Conservation (phyloP, 495 filamentous ascomycete species). For the Penicillium soppii region DNA sequence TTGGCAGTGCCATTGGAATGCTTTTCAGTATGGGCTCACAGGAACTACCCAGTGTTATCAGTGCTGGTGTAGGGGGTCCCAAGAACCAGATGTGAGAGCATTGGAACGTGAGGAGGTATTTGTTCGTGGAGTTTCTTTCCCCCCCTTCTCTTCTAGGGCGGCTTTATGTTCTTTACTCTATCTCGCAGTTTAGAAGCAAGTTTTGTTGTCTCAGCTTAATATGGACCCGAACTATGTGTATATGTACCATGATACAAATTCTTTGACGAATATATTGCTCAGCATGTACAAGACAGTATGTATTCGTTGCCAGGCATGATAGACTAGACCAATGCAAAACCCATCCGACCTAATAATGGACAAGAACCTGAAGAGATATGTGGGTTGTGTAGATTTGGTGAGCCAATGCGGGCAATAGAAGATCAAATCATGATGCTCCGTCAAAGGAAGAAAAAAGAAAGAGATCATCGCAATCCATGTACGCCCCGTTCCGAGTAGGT, state of each 20-base stretch:
- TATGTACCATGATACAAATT: neutral
- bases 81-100: constrained; percentile 39
- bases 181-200: neutral
- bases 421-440: neutral
- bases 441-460: constrained; percentile 6
- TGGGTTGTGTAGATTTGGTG: no score
- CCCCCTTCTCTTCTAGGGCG: neutral
- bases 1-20: constrained; percentile 68
- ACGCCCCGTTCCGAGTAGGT: neutral
- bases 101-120: neutral
- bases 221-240: neutral
- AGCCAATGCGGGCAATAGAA: no score
- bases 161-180: neutral
- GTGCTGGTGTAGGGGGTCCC: constrained; percentile 72
- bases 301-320: neutral
- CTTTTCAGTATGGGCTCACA: constrained; percentile 76
- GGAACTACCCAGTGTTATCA: constrained; percentile 81
- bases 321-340: neutral
- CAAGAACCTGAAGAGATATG: neutral
- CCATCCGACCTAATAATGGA: neutral
- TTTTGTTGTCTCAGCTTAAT: neutral
- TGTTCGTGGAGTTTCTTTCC: neutral
- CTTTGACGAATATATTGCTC: neutral
- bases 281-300: neutral
- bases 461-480: neutral